These are phyloP conservation scores for Rhynchospora breviuscula DNA, from an alignment of 176 grass and related monocot species.

Conservation along the genomic window DNA sequence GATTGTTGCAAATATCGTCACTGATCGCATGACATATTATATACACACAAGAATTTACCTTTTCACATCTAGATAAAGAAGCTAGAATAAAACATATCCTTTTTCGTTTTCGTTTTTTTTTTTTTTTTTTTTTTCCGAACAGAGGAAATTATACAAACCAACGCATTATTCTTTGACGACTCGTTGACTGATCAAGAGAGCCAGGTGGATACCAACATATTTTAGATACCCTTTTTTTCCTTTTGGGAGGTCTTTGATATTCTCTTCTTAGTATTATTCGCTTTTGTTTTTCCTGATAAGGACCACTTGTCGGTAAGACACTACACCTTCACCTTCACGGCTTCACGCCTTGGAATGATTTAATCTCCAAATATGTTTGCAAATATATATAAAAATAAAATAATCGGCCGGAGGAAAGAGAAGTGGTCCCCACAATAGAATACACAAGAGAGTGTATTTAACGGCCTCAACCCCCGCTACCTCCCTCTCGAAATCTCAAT, in stretches of 20 bases:
- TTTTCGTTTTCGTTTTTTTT: not conserved
- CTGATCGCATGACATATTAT: not conserved
- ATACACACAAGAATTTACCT: not conserved
- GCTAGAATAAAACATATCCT: not conserved
- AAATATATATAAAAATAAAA: no score
- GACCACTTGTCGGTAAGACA: not conserved
- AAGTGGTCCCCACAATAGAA: not conserved
- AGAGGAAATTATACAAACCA: not conserved
- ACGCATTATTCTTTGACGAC: not conserved
- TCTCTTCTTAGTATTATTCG: not conserved
- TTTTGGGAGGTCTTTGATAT: not conserved
- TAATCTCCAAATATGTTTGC: not conserved
- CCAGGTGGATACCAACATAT: not conserved
- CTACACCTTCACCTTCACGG: not conserved
- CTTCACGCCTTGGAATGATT: not conserved
- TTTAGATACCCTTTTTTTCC: no score
- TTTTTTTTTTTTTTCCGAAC: not conserved
- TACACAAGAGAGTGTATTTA: constrained; percentile 12
- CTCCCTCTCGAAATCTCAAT: not conserved
- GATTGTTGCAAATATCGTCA: not conserved
- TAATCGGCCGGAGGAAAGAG: not conserved
- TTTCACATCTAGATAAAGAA: not conserved
- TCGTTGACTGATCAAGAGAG: not conserved
- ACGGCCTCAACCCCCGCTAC: not conserved
- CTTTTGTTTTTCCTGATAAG: not conserved